Conservation (phyloP, 2,329 filamentous ascomycete genomes). For the Graphiopsis chlorocephala region DNA sequence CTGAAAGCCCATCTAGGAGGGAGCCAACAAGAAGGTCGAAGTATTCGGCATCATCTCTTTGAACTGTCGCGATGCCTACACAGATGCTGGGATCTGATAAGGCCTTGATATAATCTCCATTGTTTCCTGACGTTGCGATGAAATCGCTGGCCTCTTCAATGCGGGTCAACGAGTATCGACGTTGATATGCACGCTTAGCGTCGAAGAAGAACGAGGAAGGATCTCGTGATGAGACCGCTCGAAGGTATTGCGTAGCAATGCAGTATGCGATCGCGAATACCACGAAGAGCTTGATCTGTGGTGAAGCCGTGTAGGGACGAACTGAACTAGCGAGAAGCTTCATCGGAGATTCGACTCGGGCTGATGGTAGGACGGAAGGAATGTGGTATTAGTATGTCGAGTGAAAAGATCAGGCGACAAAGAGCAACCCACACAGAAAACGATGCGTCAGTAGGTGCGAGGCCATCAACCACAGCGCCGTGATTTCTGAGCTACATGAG, state of each 20-base stretch:
- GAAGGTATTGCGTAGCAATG: not conserved
- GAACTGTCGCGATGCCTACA: constrained; percentile 4
- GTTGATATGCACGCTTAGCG: not conserved
- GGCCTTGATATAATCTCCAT: not conserved
- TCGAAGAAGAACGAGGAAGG: not conserved
- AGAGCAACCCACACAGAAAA: not conserved
- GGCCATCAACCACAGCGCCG: not conserved
- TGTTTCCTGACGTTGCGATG: not conserved
- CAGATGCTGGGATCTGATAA: not conserved
- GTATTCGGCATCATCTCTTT: constrained; percentile 1
- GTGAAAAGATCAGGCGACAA: not conserved
- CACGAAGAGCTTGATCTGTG: not conserved
- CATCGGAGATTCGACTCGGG: not conserved
- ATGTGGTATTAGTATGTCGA: not conserved
- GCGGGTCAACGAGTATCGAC: not conserved
- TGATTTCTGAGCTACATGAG: not conserved
- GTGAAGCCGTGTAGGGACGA: not conserved
- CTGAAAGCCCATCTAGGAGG: not conserved
- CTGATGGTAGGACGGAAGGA: not conserved
- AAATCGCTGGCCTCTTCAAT: not conserved
- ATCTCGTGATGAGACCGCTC: not conserved
- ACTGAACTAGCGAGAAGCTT: not conserved
- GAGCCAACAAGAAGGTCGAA: not conserved
- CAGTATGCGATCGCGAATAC: not conserved
- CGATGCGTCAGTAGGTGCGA: not conserved